Evolutionary conservation across 768 basidiomycete species (phyloP).

Genomic region (Rhodotorula graminis): DNA sequence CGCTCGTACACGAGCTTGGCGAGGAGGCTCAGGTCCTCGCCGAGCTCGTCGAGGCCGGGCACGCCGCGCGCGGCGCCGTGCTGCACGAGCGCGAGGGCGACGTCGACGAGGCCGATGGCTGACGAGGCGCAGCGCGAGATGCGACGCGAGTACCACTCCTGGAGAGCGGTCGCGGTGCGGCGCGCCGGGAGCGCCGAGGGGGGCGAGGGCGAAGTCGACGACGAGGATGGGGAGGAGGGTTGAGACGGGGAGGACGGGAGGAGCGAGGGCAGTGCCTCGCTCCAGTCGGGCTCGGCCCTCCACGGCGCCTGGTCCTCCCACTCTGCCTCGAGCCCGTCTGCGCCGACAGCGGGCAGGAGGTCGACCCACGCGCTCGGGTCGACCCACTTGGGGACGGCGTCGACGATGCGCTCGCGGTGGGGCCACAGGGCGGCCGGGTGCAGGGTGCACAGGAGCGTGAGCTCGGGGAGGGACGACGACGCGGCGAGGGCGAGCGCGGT

Average conservation of each 20-base stretch:
- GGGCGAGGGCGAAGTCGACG: no score
- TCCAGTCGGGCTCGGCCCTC: conserved; percentile 12
- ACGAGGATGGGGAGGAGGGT: no score
- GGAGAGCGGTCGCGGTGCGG: conserved; percentile 54
- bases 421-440: conserved; percentile 63
- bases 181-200: conserved; percentile 46
- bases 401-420: conserved; percentile 64
- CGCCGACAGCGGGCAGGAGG: conserved; percentile 63
- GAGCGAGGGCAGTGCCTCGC: conserved; percentile 11
- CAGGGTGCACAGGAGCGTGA: conserved; percentile 58
- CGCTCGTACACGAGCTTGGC: conserved; percentile 78
- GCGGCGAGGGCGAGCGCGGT: conserved; percentile 66
- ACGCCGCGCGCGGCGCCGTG: conserved; percentile 78
- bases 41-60: conserved; percentile 71
- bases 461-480: conserved; percentile 56
- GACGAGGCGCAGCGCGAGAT: conserved; percentile 46
- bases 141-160: conserved; percentile 68
- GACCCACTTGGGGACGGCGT: conserved; percentile 67
- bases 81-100: conserved; percentile 72
- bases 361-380: conserved; percentile 60
- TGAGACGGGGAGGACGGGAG: conserved; percentile 4
- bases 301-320: conserved; percentile 20
- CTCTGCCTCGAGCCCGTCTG: conserved; percentile 49
- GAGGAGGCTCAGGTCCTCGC: conserved; percentile 85
- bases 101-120: conserved; percentile 55